Evolutionary conservation across 805 yeast genomes (phyloP).

Genomic region (Yarrowia hollandica): DNA sequence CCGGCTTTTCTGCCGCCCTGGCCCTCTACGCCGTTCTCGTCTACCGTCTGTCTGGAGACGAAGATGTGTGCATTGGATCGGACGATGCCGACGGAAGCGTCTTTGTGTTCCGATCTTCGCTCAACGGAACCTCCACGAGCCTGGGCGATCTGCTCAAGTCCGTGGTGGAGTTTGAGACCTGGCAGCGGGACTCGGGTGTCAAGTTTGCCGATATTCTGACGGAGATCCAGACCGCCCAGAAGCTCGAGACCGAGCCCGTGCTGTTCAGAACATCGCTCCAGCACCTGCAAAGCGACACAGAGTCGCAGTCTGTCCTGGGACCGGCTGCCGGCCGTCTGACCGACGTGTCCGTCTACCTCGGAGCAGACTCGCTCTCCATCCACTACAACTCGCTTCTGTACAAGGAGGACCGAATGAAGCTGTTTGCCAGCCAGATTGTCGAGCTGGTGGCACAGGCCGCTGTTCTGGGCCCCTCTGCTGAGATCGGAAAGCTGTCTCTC

Average conservation of each 20-base stretch:
- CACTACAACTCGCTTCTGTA: constrained; percentile 77
- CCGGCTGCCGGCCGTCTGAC: constrained; percentile 40
- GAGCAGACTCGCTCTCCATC: constrained; percentile 43
- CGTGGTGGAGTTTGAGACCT: constrained; percentile 44
- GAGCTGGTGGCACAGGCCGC: constrained; percentile 41
- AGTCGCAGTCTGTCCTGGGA: constrained; percentile 26
- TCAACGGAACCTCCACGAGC: constrained; percentile 42
- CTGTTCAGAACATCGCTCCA: constrained; percentile 50
- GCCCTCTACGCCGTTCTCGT: constrained; percentile 70
- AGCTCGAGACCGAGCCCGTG: constrained; percentile 59
- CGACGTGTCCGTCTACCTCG: constrained; percentile 59
- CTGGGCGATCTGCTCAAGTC: constrained; percentile 55
- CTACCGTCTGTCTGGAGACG: constrained; percentile 87
- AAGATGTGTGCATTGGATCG: constrained; percentile 85
- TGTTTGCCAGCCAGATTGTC: constrained; percentile 50
- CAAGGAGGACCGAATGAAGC: constrained; percentile 73
- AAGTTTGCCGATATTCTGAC: constrained; percentile 59
- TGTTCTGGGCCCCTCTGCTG: constrained; percentile 3
- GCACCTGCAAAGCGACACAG: constrained; percentile 24
- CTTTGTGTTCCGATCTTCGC: constrained; percentile 61
- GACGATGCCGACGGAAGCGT: constrained; percentile 50
- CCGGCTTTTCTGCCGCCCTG: constrained; percentile 54
- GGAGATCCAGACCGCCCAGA: constrained; percentile 51
- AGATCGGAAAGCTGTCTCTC: constrained; percentile 57
- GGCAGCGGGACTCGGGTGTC: constrained; percentile 41